phyloP scores from a whole-genome alignment of 441 rosid genomes.

The Jatropha multifida region DNA sequence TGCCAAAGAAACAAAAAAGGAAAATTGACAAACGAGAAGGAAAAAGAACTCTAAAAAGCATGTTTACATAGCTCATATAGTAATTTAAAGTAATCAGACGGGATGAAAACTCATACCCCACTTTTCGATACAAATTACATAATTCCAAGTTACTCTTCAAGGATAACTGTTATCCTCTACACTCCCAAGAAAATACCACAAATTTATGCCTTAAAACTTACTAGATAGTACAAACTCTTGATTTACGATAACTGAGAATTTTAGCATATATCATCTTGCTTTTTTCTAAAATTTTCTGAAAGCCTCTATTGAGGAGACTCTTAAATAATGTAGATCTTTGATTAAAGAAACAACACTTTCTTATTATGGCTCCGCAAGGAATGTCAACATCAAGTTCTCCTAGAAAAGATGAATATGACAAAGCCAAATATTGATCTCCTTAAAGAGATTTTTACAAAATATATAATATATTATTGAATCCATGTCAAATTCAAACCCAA shows the following conservation, averaged over 20 bases:
- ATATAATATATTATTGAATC: not conserved
- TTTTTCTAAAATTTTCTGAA: not conserved
- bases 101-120: not conserved
- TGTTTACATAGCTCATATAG: no score
- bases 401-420: not conserved
- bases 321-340: not conserved
- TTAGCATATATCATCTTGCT: not conserved
- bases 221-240: not conserved
- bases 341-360: no score
- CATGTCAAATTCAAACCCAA: not conserved
- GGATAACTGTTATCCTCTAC: not conserved
- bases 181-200: not conserved
- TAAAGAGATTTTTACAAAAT: no score
- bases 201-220: not conserved
- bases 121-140: not conserved
- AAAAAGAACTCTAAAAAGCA: not conserved
- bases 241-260: not conserved
- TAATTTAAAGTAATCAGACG: not conserved
- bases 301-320: not conserved
- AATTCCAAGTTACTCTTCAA: not conserved
- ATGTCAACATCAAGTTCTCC: not conserved
- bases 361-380: not conserved
- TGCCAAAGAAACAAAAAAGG: constrained; percentile 29
- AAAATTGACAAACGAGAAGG: constrained; percentile 14
- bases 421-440: not conserved